These are phyloP conservation scores for Penicillium waksmanii DNA, from an alignment of 495 filamentous ascomycete species.

Conservation along the genomic window DNA sequence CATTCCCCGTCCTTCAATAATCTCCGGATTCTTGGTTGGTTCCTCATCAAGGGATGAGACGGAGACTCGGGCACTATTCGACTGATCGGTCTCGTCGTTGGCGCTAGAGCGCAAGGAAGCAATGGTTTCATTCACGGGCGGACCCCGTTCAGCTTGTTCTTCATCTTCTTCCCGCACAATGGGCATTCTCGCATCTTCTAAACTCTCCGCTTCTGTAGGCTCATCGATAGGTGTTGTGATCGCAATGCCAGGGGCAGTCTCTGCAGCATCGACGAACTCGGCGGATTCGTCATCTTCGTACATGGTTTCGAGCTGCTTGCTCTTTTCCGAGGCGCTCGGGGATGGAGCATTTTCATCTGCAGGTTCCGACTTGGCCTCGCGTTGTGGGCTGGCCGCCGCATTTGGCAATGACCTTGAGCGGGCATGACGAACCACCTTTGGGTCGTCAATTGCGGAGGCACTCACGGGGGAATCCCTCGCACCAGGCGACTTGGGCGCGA, in stretches of 20 bases:
- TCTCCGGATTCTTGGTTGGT: constrained; percentile 29
- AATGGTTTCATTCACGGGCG: constrained; percentile 25
- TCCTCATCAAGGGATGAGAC: constrained; percentile 30
- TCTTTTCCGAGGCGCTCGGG: constrained; percentile 40
- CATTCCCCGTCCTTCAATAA: constrained; percentile 44
- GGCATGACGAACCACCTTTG: constrained; percentile 40
- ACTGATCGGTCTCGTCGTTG: constrained; percentile 27
- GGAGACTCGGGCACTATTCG: constrained; percentile 27
- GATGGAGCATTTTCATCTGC: constrained; percentile 27
- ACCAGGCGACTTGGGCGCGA: constrained; percentile 37
- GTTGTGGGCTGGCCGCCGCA: constrained; percentile 29
- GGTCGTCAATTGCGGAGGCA: constrained; percentile 25
- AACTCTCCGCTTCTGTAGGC: constrained; percentile 9
- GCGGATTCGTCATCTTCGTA: constrained; percentile 46
- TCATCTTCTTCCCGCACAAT: constrained; percentile 33
- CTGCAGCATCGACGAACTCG: constrained; percentile 33
- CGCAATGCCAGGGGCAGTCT: constrained; percentile 26
- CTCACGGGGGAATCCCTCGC: constrained; percentile 41
- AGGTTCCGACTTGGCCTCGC: constrained; percentile 21
- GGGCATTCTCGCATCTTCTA: constrained; percentile 28
- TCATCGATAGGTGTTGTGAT: constrained; percentile 25
- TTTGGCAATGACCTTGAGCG: constrained; percentile 60
- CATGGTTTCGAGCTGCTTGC: constrained; percentile 45
- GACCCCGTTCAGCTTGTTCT: constrained; percentile 16
- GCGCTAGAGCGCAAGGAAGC: constrained; percentile 27